Percentiles rank a stretch among this genome's conserved stretches.
Conservation (phyloP, 345 rosid genomes). For the Ceriops tagal region DNA sequence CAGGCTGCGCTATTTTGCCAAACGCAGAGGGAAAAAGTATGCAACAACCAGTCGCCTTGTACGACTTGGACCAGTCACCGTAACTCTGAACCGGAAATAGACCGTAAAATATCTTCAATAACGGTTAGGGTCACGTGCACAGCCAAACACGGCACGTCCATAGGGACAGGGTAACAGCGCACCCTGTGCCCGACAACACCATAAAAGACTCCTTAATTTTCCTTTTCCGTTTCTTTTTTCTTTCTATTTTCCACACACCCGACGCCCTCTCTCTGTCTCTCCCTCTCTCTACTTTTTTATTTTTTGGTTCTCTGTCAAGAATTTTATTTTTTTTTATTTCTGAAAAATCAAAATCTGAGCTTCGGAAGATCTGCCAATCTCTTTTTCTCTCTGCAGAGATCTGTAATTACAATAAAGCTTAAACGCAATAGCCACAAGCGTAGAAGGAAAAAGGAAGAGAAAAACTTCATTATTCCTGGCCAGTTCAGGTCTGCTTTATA, state of each 20-base stretch:
- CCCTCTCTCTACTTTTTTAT: not conserved
- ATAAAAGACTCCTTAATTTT: not conserved
- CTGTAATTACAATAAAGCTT: too few species aligned
- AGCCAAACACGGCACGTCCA: not conserved
- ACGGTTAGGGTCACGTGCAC: not conserved
- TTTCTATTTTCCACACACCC: not conserved
- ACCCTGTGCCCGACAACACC: conserved; percentile 13
- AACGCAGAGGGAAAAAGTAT: not conserved
- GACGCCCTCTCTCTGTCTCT: not conserved
- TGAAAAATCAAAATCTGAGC: conserved; percentile 6
- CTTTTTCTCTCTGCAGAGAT: conserved; percentile 4
- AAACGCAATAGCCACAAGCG: too few species aligned
- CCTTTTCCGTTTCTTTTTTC: not conserved
- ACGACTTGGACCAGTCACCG: conserved; percentile 2
- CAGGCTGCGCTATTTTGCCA: not conserved
- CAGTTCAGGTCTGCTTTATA: conserved; percentile 24
- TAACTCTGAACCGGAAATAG: not conserved
- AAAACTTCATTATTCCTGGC: conserved; percentile 3
- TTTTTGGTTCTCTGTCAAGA: not conserved
- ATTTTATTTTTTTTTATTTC: not conserved
- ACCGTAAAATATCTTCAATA: conserved; percentile 10
- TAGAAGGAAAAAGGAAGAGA: too few species aligned
- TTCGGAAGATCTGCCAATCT: conserved; percentile 28
- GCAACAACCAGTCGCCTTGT: not conserved
- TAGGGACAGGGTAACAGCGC: conserved; percentile 8